Percentiles rank a stretch among this genome's conserved stretches.
Conservation (phyloP, 2,329 filamentous ascomycete species). For the Bipolaris cookei region DNA sequence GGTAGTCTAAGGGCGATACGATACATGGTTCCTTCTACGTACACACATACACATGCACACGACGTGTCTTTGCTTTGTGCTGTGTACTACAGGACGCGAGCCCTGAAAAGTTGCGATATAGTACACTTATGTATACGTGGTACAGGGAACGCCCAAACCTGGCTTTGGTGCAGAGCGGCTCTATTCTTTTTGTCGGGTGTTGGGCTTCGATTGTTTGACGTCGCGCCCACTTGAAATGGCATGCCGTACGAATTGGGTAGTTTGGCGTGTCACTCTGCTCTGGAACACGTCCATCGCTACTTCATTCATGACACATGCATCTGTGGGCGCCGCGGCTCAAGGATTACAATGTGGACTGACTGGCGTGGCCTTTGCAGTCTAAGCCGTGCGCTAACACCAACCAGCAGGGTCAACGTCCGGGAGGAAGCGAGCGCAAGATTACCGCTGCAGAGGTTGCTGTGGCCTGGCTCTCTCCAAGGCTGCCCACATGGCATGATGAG, state of each 20-base stretch:
- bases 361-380: conserved; percentile 31
- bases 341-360: conserved; percentile 28
- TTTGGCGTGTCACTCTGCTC: conserved; percentile 22
- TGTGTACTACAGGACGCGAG: neutral
- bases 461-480: conserved; percentile 33
- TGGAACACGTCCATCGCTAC: conserved; percentile 27
- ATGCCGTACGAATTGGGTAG: conserved; percentile 12
- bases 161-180: neutral
- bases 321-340: conserved; percentile 32
- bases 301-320: conserved; percentile 22
- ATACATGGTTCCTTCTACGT: neutral
- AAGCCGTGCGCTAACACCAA: conserved; percentile 39
- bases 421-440: conserved; percentile 50
- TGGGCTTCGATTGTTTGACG: neutral
- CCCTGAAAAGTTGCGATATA: neutral
- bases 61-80: conserved; percentile 1
- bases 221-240: conserved; percentile 7
- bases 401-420: conserved; percentile 49
- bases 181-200: conserved; percentile 6
- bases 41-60: neutral
- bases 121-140: neutral
- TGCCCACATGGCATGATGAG: conserved; percentile 36
- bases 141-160: conserved; percentile 2
- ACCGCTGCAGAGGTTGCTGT: conserved; percentile 38
- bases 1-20: neutral